Evolutionary conservation across 2,329 filamentous ascomycete genomes (phyloP).

Genomic region (Claviceps sp.): DNA sequence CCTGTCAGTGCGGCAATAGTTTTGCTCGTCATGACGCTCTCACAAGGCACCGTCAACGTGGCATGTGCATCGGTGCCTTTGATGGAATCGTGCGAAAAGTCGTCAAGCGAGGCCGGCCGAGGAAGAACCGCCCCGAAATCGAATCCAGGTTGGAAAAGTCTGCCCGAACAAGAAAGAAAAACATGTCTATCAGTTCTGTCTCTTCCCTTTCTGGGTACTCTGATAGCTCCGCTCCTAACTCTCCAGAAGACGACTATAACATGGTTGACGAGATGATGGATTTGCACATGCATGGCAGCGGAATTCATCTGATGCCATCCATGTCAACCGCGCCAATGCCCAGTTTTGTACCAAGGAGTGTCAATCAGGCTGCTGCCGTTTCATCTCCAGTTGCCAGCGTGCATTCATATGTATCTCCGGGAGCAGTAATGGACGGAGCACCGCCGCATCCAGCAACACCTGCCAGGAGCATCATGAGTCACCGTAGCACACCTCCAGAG

Average conservation of each 20-base stretch:
- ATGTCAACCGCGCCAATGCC: conserved; percentile 35
- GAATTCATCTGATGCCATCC: conserved; percentile 17
- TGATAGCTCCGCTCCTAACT: conserved; percentile 41
- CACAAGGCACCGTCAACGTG: conserved; percentile 84
- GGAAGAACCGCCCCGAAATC: conserved; percentile 46
- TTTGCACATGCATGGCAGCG: conserved; percentile 18
- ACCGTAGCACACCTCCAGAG: conserved; percentile 44
- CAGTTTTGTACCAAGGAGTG: conserved; percentile 16
- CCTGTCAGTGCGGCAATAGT: conserved; percentile 84
- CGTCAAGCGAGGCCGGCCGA: conserved; percentile 49
- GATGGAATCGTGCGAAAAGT: conserved; percentile 56
- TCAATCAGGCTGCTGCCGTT: conserved; percentile 18
- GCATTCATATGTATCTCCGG: conserved; percentile 34
- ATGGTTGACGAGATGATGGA: conserved; percentile 37
- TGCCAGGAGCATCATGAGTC: conserved; percentile 35
- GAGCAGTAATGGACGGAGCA: conserved; percentile 26
- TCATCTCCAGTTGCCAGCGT: conserved; percentile 27
- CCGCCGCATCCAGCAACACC: conserved; percentile 31
- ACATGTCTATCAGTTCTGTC: conserved; percentile 31
- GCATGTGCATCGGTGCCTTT: conserved; percentile 93
- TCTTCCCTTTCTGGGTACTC: conserved; percentile 44
- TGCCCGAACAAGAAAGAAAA: conserved; percentile 42
- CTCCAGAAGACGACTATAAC: conserved; percentile 34
- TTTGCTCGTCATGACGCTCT: conserved; percentile 93
- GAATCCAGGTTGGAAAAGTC: conserved; percentile 44